Evolutionary conservation across 306 rosid species (phyloP).

Genomic region (Lathyrus tuberosus): DNA sequence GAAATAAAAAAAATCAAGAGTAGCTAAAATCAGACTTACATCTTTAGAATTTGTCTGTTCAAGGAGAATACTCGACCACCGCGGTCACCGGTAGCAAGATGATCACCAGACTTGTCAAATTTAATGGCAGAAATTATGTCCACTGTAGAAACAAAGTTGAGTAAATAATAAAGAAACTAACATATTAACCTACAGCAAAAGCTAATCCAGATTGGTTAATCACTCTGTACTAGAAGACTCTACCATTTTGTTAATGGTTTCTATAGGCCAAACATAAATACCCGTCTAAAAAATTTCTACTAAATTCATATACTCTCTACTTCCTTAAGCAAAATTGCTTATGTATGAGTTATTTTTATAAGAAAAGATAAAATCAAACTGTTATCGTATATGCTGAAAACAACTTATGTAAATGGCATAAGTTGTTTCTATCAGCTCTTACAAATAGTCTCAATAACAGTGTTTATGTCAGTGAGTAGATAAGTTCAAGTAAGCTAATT

Average conservation of each 20-base stretch:
- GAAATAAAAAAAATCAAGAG: conserved; percentile 14
- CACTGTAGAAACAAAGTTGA: conserved; percentile 59
- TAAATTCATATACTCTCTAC: conserved; percentile 15
- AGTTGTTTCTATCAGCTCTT: not conserved
- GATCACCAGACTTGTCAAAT: conserved; percentile 91
- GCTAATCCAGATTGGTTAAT: conserved; percentile 29
- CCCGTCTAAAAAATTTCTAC: not conserved
- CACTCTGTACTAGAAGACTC: not conserved
- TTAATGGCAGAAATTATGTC: conserved; percentile 99
- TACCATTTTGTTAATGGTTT: not conserved
- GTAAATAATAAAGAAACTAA: conserved; percentile 35
- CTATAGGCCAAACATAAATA: not conserved
- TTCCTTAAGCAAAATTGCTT: conserved; percentile 7
- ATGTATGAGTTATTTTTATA: not conserved
- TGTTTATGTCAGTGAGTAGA: not conserved
- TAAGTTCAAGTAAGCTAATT: not conserved
- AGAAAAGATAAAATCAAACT: too few species aligned
- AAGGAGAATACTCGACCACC: conserved; percentile 98
- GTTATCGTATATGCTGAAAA: not conserved
- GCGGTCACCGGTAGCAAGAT: conserved; percentile 99
- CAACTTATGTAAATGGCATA: not conserved
- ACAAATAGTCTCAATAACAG: not conserved
- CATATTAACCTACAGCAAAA: conserved; percentile 30
- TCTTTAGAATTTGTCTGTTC: conserved; percentile 95
- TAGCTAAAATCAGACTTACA: conserved; percentile 51